A percentile compares a stretch with the other conserved stretches of the same genome.
These are phyloP conservation scores for Clavariopsis aquatica DNA, from an alignment of 495 filamentous ascomycete species.

Conservation along the genomic window DNA sequence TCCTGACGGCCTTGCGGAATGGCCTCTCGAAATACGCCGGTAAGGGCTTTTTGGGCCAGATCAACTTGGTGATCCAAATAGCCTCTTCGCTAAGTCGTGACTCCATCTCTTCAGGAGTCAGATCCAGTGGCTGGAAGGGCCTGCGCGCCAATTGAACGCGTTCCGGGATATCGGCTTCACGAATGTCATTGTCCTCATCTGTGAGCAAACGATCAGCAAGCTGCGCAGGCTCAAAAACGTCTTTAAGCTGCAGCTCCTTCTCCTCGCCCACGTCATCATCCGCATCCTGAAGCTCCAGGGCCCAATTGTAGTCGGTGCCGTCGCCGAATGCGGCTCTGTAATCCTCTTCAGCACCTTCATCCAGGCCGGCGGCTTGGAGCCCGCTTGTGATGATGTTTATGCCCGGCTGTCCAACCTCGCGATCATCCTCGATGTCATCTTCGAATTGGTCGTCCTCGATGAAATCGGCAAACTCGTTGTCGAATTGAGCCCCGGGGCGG, in stretches of 20 bases:
- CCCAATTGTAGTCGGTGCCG: constrained; percentile 93
- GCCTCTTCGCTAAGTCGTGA: constrained; percentile 74
- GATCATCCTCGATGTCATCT: constrained; percentile 82
- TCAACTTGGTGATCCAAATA: constrained; percentile 82
- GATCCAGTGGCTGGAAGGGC: constrained; percentile 74
- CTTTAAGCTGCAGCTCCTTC: constrained; percentile 80
- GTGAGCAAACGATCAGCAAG: constrained; percentile 90
- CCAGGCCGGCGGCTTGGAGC: constrained; percentile 70
- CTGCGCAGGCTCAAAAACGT: constrained; percentile 96
- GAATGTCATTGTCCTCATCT: constrained; percentile 89
- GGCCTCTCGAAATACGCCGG: constrained; percentile 69
- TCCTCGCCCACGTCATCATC: constrained; percentile 68
- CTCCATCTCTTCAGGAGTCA: constrained; percentile 67
- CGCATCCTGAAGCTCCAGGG: constrained; percentile 76
- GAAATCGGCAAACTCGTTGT: constrained; percentile 91
- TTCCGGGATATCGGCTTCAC: constrained; percentile 83
- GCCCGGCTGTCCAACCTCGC: constrained; percentile 74
- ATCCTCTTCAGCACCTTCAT: constrained; percentile 88
- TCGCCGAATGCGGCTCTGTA: constrained; percentile 95
- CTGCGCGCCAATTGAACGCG: constrained; percentile 89
- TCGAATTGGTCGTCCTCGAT: constrained; percentile 92
- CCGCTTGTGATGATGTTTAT: constrained; percentile 67
- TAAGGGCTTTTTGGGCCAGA: constrained; percentile 81
- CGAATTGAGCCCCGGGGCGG: constrained; percentile 46
- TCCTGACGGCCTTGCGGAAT: constrained; percentile 82